A percentile compares a stretch with the other conserved stretches of the same genome.
Conservation (phyloP, 1,139 yeast genomes). For the Geotrichum carabidarum region DNA sequence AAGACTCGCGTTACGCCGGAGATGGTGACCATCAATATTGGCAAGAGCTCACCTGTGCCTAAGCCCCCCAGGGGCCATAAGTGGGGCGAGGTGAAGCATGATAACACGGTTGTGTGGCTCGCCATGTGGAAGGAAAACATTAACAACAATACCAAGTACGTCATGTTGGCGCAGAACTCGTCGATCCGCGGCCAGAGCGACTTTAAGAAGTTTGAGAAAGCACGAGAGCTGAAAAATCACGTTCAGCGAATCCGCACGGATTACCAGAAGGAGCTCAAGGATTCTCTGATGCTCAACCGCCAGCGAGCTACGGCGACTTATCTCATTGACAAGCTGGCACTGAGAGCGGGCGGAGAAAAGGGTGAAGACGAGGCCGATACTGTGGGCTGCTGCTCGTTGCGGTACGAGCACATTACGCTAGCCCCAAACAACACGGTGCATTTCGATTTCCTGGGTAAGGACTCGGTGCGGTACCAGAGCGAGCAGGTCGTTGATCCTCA, state of each 20-base stretch:
- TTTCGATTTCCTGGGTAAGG: constrained; percentile 96
- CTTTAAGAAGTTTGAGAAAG: constrained; percentile 86
- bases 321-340: constrained; percentile 86
- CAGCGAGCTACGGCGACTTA: constrained; percentile 94
- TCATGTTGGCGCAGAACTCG: constrained; percentile 85
- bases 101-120: constrained; percentile 88
- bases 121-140: constrained; percentile 97
- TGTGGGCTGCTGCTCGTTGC: constrained; percentile 92
- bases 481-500: constrained; percentile 87
- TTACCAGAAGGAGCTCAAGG: constrained; percentile 64
- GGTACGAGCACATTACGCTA: constrained; percentile 83
- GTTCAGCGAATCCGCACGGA: constrained; percentile 71
- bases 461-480: constrained; percentile 85
- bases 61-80: constrained; percentile 78
- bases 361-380: constrained; percentile 98
- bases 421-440: constrained; percentile 81
- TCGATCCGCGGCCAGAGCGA: constrained; percentile 89
- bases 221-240: constrained; percentile 71
- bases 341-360: constrained; percentile 98
- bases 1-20: constrained; percentile 72
- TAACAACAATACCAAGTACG: constrained; percentile 77
- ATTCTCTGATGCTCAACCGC: constrained; percentile 74
- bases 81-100: constrained; percentile 89
- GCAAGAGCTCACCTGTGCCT: constrained; percentile 69
- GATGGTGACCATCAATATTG: constrained; percentile 78